Conservation (phyloP, 768 basidiomycete genomes). For the Boletus edulis region DNA sequence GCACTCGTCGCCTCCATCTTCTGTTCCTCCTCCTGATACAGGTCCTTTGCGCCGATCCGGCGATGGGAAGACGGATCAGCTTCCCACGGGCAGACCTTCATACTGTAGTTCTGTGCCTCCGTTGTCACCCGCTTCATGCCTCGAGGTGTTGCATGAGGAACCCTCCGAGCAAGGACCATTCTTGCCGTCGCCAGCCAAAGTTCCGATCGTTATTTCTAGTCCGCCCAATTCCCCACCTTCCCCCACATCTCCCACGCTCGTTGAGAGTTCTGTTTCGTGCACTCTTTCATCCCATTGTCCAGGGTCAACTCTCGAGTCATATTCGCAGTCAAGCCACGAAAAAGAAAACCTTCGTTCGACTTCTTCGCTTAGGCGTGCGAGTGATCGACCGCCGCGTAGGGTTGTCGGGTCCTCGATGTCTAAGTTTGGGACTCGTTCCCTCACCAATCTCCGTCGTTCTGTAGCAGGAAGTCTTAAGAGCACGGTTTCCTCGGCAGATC, state of each 20-base stretch:
- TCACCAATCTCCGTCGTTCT: conserved; percentile 46
- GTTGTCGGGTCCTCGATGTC: conserved; percentile 13
- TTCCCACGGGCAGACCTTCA: conserved; percentile 18
- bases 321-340: conserved; percentile 15
- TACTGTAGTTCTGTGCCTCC: conserved; percentile 20
- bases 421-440: conserved; percentile 35
- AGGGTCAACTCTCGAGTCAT: conserved; percentile 11
- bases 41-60: conserved; percentile 1
- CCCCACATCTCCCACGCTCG: not conserved
- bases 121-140: conserved; percentile 23
- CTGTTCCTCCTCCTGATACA: not conserved
- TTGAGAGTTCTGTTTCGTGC: conserved; percentile 26
- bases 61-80: conserved; percentile 15
- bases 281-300: conserved; percentile 22
- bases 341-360: conserved; percentile 9
- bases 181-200: conserved; percentile 2
- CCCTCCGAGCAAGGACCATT: conserved; percentile 20
- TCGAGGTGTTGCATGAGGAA: conserved; percentile 32
- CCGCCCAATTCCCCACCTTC: not conserved
- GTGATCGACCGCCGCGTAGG: conserved; percentile 11
- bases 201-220: conserved; percentile 22
- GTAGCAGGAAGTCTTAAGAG: conserved; percentile 33
- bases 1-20: conserved; percentile 1
- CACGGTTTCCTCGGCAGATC: conserved; percentile 22
- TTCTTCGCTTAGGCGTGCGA: conserved; percentile 19